These are phyloP conservation scores for Ceratobasidium sp. DNA, from an alignment of 1,284 basidiomycete species.

Conservation along the genomic window DNA sequence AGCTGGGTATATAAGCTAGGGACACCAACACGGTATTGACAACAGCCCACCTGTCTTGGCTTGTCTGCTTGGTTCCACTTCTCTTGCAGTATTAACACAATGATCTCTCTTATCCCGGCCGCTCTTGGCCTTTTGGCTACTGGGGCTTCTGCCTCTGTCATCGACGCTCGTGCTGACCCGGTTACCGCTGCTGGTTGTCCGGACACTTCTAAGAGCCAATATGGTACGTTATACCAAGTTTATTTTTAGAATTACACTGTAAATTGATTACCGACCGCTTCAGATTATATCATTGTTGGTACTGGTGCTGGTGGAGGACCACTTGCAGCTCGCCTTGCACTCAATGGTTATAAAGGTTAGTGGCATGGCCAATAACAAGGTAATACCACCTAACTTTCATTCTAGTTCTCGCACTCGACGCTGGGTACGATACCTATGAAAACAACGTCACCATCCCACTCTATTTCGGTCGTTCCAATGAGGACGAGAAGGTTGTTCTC, in stretches of 20 bases:
- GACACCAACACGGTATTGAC: neutral
- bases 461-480: conserved; percentile 37
- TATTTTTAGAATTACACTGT: neutral
- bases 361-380: neutral
- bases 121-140: neutral
- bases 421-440: conserved; percentile 29
- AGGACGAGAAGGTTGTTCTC: conserved; percentile 29
- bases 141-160: conserved; percentile 12
- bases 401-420: conserved; percentile 31
- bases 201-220: conserved; percentile 13
- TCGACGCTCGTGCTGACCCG: neutral
- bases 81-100: neutral
- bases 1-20: conserved; percentile 2
- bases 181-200: neutral
- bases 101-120: neutral
- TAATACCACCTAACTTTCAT: neutral
- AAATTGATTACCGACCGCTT: neutral
- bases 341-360: conserved; percentile 41
- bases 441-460: conserved; percentile 29
- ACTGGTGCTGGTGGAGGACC: conserved; percentile 38
- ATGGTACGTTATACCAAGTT: neutral
- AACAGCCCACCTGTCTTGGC: conserved; percentile 1
- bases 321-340: conserved; percentile 29
- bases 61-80: neutral
- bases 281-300: conserved; percentile 35